Evolutionary conservation across 2,329 filamentous ascomycete species (phyloP).

Genomic region (Fusarium incarnatum): DNA sequence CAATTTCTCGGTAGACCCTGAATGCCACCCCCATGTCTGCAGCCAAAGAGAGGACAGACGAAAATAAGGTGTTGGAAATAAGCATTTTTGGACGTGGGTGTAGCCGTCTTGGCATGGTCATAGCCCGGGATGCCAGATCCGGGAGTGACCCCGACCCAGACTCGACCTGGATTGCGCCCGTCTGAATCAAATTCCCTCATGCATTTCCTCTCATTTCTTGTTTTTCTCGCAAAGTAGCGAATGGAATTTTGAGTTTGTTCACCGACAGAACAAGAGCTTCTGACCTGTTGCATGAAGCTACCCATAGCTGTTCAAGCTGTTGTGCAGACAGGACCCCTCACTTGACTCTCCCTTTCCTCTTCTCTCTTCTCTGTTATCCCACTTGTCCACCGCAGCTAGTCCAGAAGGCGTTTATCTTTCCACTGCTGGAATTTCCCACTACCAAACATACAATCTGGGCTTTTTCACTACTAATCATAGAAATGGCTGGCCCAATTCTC

Average conservation of each 20-base stretch:
- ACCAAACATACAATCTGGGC: neutral
- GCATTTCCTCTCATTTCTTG: neutral
- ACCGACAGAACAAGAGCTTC: constrained; percentile 11
- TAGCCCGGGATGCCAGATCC: constrained; percentile 26
- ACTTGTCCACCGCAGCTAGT: neutral
- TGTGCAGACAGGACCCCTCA: neutral
- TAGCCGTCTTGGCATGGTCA: constrained; percentile 40
- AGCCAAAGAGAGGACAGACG: neutral
- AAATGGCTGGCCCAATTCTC: neutral
- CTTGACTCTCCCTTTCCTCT: neutral
- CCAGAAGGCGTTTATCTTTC: neutral
- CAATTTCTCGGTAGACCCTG: neutral
- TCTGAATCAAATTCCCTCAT: constrained; percentile 22
- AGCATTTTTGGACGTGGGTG: constrained; percentile 36
- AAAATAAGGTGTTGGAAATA: constrained; percentile 29
- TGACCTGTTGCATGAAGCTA: neutral
- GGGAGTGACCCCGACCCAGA: too few species aligned
- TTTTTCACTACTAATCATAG: constrained; percentile 1
- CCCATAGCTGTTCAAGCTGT: neutral
- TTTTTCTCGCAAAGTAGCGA: constrained; percentile 1
- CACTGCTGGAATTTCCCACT: neutral
- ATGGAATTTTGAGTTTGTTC: constrained; percentile 2
- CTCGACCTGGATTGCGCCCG: too few species aligned
- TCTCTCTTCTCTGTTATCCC: neutral
- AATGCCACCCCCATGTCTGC: too few species aligned